Evolutionary conservation across 345 rosid genomes (phyloP).

Genomic region (Sisymbrium irio): DNA sequence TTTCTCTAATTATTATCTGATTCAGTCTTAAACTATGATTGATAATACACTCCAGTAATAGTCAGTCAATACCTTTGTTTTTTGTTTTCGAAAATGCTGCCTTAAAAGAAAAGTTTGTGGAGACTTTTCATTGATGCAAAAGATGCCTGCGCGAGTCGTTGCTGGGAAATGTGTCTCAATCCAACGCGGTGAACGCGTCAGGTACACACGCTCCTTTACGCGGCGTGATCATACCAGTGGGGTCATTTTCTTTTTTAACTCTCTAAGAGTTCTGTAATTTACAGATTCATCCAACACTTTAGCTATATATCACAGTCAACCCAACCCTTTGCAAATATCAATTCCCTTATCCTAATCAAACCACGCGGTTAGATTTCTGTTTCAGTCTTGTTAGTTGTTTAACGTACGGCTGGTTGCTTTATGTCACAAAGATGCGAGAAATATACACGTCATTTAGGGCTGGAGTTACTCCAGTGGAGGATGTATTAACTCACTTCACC

Average conservation of each 20-base stretch:
- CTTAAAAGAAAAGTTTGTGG: neutral
- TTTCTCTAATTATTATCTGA: neutral
- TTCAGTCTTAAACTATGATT: neutral
- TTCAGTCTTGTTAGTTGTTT: neutral
- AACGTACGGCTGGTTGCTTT: neutral
- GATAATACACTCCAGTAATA: neutral
- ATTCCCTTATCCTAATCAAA: neutral
- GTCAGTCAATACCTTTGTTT: too few relatives aligned
- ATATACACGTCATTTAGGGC: neutral
- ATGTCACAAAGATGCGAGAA: neutral
- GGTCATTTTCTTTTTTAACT: neutral
- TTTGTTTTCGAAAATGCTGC: neutral
- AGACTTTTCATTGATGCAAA: neutral
- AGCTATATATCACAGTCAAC: neutral
- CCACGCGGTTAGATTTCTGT: neutral
- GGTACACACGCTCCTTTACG: slow-evolving; percentile 19
- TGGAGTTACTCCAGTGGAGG: neutral
- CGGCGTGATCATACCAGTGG: slow-evolving; percentile 4
- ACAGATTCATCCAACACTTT: neutral
- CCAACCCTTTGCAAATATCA: neutral
- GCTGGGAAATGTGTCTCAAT: slow-evolving; percentile 11
- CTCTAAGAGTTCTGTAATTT: neutral
- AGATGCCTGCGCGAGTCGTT: neutral
- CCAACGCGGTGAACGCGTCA: slow-evolving; percentile 23
- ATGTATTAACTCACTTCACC: neutral